phyloP scores from a whole-genome alignment of 148 eudicot genomes.

The Nepenthes mirabilis region DNA sequence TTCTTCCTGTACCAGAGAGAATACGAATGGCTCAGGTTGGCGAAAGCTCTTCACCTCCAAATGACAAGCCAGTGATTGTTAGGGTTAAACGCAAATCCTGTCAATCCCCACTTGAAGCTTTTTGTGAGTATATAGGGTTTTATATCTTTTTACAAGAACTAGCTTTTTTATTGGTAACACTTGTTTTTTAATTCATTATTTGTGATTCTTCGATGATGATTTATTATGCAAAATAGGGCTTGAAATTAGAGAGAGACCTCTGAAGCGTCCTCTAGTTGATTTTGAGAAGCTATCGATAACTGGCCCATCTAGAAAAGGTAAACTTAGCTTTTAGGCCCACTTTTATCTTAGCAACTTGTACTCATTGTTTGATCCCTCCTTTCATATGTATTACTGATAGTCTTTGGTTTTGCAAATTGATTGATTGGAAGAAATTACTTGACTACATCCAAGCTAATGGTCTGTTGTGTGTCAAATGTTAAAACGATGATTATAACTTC shows the following conservation, averaged over 20 bases:
- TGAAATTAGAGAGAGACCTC: constrained; percentile 35
- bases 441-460: too few species aligned
- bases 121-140: constrained; percentile 12
- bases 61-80: constrained; percentile 22
- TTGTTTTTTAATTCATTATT: background rate
- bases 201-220: background rate
- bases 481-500: too few species aligned
- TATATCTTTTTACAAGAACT: background rate
- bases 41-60: constrained; percentile 11
- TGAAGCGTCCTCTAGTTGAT: constrained; percentile 27
- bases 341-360: background rate
- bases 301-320: constrained; percentile 12
- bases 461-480: too few species aligned
- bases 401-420: too few species aligned
- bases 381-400: background rate
- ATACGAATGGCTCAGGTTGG: constrained; percentile 13
- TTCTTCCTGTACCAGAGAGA: background rate
- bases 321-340: background rate
- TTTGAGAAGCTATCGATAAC: constrained; percentile 26
- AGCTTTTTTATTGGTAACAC: background rate
- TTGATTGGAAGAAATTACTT: too few species aligned
- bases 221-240: constrained; percentile 15
- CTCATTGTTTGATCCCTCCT: background rate
- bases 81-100: constrained; percentile 31
- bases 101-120: constrained; percentile 35